Evolutionary conservation across 257 asterid species (phyloP), one percentile per base, ranked within the genome.

Genomic region (Jacaranda mimosifolia): DNA sequence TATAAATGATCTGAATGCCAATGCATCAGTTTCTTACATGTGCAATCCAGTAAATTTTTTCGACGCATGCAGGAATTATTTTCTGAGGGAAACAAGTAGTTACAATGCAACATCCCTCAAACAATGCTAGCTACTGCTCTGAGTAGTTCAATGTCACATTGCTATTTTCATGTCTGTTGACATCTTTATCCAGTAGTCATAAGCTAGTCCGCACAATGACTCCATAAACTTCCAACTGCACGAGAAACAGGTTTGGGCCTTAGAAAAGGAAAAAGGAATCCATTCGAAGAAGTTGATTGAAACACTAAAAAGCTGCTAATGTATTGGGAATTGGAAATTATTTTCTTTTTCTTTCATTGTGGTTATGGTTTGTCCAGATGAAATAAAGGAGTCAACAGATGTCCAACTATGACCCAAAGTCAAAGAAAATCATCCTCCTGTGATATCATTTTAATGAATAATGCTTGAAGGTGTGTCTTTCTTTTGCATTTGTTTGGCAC

Each of bases 231-330:
- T 26, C 1, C 32, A 26, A 26, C 32, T 26, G 32, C 32, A 26
- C 2, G 32, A 26, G 32, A 26, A 26, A 26, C 38, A 55, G 69
- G 69, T 63, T 36, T 35, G 13, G 6, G 36, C 63, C 21, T 0
- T 21, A n/a, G 12, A 38, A 39, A 7, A 14, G 46, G 12, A 63
- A 39, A n/a, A 63, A 3, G 42, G n/a, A 10, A 60, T 60, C 26
- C 26, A 38, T 63, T 38, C 49, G 14, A 35, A 3, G 45, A 63
- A 63, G 9, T 38, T 15, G 4, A 9, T 26, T 17, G 56, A 53
- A 40, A 67, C 13, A 48, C 9, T 7, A n/a, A 21, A n/a, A 74
- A 39, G 79, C 66, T 62, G 35, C 13, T 57, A 51, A 38, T 78
- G 40, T 52, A 53, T 56, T 51, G 40, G 57, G 42, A 19, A 35